Evolutionary conservation across 2,329 filamentous ascomycete species (phyloP).

Genomic region (Neurospora sp.): DNA sequence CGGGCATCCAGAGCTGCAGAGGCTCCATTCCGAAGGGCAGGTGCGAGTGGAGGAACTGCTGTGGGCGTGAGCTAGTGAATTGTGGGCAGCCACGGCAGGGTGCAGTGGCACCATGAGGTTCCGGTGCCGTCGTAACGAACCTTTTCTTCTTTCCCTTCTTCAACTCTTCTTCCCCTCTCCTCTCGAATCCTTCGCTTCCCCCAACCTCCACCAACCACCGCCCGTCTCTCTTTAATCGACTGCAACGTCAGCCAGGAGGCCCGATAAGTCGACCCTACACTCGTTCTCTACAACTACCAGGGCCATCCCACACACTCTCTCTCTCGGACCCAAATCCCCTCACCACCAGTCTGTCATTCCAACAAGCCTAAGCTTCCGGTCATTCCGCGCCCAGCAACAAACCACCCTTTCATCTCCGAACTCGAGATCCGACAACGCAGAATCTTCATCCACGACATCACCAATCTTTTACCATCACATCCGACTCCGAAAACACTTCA

Average conservation of each 20-base stretch:
- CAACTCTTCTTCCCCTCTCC: not conserved
- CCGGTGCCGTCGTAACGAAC: not conserved
- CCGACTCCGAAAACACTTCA: not conserved
- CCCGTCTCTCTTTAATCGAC: not conserved
- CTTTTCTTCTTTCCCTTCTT: not conserved
- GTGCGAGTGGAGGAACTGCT: not conserved
- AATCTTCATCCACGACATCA: not conserved
- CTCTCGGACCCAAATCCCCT: not conserved
- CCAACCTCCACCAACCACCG: not conserved
- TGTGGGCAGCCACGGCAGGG: not conserved
- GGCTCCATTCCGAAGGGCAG: not conserved
- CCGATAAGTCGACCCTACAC: not conserved
- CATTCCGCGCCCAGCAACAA: not conserved
- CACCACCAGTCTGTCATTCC: not conserved
- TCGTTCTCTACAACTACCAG: not conserved
- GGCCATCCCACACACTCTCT: not conserved
- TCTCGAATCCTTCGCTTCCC: not conserved
- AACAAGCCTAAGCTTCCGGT: not conserved
- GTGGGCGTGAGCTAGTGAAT: not conserved
- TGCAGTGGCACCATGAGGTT: not conserved
- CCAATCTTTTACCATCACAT: not conserved
- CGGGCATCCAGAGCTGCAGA: not conserved
- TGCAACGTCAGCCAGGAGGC: not conserved
- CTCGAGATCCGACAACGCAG: not conserved
- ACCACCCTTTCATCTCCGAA: not conserved